Evolutionary conservation across 2,329 filamentous ascomycete species (phyloP).

Genomic region (Teratosphaeria zuluensis): DNA sequence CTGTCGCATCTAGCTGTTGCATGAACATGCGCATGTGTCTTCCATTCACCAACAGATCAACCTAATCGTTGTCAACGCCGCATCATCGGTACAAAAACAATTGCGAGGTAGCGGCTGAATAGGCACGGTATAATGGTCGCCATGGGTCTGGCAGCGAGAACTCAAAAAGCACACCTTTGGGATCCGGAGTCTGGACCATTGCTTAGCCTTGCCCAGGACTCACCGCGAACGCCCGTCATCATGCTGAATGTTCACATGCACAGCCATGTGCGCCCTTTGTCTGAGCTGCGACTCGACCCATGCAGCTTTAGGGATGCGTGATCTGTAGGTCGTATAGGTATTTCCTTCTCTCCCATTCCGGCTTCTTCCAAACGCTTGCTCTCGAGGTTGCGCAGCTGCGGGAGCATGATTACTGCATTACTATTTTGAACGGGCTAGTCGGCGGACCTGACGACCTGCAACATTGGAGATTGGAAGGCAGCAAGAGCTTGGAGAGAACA

Average conservation of each 20-base stretch:
- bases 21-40: too few relatives aligned
- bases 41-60: not conserved
- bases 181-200: not conserved
- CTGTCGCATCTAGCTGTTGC: not conserved
- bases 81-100: not conserved
- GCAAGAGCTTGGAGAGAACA: not conserved
- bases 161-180: not conserved
- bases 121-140: not conserved
- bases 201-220: not conserved
- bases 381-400: not conserved
- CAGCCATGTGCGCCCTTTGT: not conserved
- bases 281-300: not conserved
- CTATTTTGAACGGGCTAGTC: not conserved
- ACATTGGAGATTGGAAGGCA: not conserved
- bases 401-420: not conserved
- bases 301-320: not conserved
- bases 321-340: not conserved
- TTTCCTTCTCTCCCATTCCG: not conserved
- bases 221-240: not conserved
- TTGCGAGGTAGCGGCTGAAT: not conserved
- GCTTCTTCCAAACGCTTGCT: not conserved
- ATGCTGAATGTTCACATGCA: not conserved
- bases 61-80: not conserved
- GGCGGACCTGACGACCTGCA: not conserved
- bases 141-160: not conserved